Conservation (phyloP, 2,329 filamentous ascomycete genomes). For the Camillea tinctor region DNA sequence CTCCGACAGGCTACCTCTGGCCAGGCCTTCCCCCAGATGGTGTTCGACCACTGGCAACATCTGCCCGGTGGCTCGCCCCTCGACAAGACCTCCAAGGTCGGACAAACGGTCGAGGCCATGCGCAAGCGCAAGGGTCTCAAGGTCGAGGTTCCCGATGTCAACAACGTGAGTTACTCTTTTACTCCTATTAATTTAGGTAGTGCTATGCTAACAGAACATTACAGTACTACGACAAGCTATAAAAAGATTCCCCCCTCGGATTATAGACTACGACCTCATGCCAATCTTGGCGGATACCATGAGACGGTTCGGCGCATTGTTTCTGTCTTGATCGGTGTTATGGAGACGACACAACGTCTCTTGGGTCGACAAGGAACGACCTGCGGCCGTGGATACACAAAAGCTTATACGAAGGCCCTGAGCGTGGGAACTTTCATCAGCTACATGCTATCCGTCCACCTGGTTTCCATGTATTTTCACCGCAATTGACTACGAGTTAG, state of each 20-base stretch:
- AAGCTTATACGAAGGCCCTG: slow-evolving; percentile 31
- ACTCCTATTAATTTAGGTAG: background rate
- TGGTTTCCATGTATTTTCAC: slow-evolving; percentile 31
- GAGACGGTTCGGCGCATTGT: slow-evolving; percentile 37
- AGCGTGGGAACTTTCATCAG: slow-evolving; percentile 28
- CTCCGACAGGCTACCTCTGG: slow-evolving; percentile 90
- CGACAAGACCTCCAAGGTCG: slow-evolving; percentile 78
- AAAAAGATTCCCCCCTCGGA: slow-evolving; percentile 50
- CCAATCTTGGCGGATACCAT: slow-evolving; percentile 41
- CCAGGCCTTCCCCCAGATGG: slow-evolving; percentile 97
- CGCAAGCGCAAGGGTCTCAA: slow-evolving; percentile 99
- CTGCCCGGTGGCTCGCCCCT: slow-evolving; percentile 91
- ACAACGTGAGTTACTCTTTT: slow-evolving; percentile 73
- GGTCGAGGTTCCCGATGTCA: slow-evolving; percentile 86
- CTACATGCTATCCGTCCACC: slow-evolving; percentile 26
- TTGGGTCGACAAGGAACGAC: slow-evolving; percentile 28
- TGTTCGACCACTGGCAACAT: slow-evolving; percentile 99
- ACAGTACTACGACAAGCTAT: slow-evolving; percentile 99
- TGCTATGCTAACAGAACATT: slow-evolving; percentile 40
- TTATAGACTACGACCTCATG: slow-evolving; percentile 47
- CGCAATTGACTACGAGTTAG: slow-evolving; percentile 30
- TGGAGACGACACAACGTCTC: slow-evolving; percentile 26
- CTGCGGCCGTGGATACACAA: slow-evolving; percentile 33
- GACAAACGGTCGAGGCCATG: slow-evolving; percentile 81
- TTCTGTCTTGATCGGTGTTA: slow-evolving; percentile 20